Conservation (phyloP, 495 filamentous ascomycete species). For the Schizothecium vesticola region DNA sequence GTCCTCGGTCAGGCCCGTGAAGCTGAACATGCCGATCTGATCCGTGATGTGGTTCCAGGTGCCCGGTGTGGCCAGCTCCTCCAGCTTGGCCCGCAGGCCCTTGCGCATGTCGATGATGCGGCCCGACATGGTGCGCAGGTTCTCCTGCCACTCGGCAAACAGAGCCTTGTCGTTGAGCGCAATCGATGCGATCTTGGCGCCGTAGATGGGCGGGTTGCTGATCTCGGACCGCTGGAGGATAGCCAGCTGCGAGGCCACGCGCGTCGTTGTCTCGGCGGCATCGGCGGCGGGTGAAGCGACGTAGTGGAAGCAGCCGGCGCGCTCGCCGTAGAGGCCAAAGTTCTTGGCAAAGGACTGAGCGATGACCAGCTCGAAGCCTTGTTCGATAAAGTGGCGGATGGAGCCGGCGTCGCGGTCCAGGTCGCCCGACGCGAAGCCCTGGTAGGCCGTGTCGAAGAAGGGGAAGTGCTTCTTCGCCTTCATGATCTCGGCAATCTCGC, state of each 20-base stretch:
- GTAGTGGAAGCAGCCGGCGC: conserved; percentile 94
- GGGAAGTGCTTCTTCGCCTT: conserved; percentile 78
- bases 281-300: conserved; percentile 68
- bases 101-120: conserved; percentile 87
- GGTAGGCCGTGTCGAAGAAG: conserved; percentile 98
- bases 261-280: conserved; percentile 53
- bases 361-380: conserved; percentile 92
- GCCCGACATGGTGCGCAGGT: conserved; percentile 89
- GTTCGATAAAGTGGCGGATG: conserved; percentile 84
- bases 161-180: conserved; percentile 77
- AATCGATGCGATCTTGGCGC: conserved; percentile 76
- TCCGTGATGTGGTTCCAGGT: conserved; percentile 95
- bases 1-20: conserved; percentile 79
- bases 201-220: conserved; percentile 91
- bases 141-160: conserved; percentile 91
- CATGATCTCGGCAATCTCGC: conserved; percentile 73
- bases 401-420: conserved; percentile 81
- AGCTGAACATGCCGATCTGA: conserved; percentile 99
- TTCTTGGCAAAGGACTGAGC: conserved; percentile 99
- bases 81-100: conserved; percentile 67
- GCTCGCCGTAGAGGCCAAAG: conserved; percentile 95
- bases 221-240: conserved; percentile 97
- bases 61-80: conserved; percentile 77
- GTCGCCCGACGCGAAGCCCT: conserved; percentile 94
- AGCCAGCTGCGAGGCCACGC: conserved; percentile 81